These are phyloP conservation scores for Saccharomyces hybrid DNA, from an alignment of 1,139 yeast genomes.

Conservation along the genomic window DNA sequence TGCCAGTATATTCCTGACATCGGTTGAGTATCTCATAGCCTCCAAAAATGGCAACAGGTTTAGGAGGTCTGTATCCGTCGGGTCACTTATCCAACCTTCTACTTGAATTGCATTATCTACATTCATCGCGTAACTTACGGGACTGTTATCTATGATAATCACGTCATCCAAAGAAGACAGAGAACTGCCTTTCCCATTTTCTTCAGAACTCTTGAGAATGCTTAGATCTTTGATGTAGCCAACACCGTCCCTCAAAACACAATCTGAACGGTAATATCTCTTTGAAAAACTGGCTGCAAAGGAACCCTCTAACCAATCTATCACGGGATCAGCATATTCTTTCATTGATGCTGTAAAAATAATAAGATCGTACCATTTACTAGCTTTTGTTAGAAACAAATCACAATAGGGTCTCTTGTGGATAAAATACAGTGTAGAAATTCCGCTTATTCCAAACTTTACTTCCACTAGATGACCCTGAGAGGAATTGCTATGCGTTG, in stretches of 20 bases:
- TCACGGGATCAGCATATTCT: slow-evolving; percentile 95
- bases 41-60: slow-evolving; percentile 74
- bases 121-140: slow-evolving; percentile 76
- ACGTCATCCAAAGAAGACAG: slow-evolving; percentile 55
- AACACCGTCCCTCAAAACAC: slow-evolving; percentile 66
- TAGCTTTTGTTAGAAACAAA: slow-evolving; percentile 65
- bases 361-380: slow-evolving; percentile 82
- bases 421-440: slow-evolving; percentile 77
- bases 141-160: slow-evolving; percentile 84
- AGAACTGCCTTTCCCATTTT: slow-evolving; percentile 6
- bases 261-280: slow-evolving; percentile 72
- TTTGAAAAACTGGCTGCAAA: slow-evolving; percentile 31
- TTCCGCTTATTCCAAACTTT: slow-evolving; percentile 41
- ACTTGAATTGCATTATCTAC: slow-evolving; percentile 84
- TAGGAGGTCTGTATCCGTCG: slow-evolving; percentile 73
- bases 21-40: slow-evolving; percentile 72
- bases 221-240: slow-evolving; percentile 86
- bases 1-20: slow-evolving; percentile 75
- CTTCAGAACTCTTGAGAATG: slow-evolving; percentile 32
- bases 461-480: slow-evolving; percentile 73
- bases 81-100: slow-evolving; percentile 97
- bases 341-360: slow-evolving; percentile 90
- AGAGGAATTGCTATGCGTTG: slow-evolving; percentile 39
- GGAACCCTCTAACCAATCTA: slow-evolving; percentile 67
- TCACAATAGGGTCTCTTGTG: slow-evolving; percentile 91